phyloP scores from a whole-genome alignment of 106 monocot genomes.

The Dioscorea dumetorum region DNA sequence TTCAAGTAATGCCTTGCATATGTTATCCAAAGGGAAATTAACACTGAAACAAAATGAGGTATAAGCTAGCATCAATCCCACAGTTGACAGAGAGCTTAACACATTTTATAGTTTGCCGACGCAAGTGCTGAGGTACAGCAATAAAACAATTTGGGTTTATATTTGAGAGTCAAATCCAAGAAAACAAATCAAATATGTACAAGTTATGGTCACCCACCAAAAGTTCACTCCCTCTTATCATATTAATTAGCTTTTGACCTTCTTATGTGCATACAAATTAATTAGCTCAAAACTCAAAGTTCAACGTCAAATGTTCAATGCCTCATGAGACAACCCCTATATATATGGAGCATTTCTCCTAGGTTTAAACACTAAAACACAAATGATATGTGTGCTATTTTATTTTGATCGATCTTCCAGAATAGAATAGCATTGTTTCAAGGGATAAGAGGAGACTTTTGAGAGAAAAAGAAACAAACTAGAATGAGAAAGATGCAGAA shows the following conservation, averaged over 20 bases:
- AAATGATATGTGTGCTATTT: not conserved
- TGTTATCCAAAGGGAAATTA: too few species aligned
- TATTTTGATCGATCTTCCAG: not conserved
- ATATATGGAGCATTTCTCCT: too few species aligned
- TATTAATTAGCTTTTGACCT: not conserved
- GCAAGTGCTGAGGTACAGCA: not conserved
- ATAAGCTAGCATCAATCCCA: not conserved
- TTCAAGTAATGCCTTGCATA: too few species aligned
- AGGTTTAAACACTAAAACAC: not conserved
- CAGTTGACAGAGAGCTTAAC: not conserved
- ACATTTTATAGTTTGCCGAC: not conserved
- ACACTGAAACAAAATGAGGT: too few species aligned
- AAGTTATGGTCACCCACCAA: not conserved
- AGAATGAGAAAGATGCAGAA: not conserved
- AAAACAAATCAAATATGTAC: not conserved
- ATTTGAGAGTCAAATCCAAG: not conserved
- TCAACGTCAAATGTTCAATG: not conserved
- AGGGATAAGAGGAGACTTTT: not conserved
- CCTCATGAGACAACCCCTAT: too few species aligned
- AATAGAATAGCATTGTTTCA: not conserved
- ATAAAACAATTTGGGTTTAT: not conserved
- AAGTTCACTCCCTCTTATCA: not conserved
- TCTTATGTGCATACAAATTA: not conserved
- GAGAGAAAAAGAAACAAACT: too few species aligned
- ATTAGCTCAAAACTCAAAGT: not conserved